Base-by-base conservation (phyloP, 345 rosid genomes). In the Citropsis articulata region DNA sequence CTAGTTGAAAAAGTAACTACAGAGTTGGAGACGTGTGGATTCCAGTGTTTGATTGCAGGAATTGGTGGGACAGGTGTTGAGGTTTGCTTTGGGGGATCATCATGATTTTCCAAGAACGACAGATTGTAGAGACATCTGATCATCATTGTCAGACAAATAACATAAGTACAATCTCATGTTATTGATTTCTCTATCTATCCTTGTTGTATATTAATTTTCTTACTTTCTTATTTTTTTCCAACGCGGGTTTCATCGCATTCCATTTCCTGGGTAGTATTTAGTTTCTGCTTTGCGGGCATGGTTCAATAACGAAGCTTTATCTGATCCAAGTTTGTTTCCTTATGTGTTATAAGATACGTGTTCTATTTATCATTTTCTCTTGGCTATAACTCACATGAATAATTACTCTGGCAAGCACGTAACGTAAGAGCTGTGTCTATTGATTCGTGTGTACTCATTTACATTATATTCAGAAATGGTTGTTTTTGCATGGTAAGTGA, bases 61-160 rank as follows among this genome's bases (percentile, higher is more conserved):
- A 90, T 94, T 25, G 98, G 98, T 18, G 98, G 98, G 19, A 82
- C 77, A 6, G 98, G 99, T 28, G 95, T 85, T 63, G 90, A 94
- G 65, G 75, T 96, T 79, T 85, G 87, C 82, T 85, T 86, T 82
- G 79, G 80, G 3, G 70, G 50, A 63, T 75, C 77, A 9, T 80
- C 91, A 42, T 88, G 82, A 88, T 69, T 70, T 24, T 24, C 45
- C 24, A 25, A 1, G n/a, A 40, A 42, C 40, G 27, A 22, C 31
- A 24, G 48, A 62, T 61, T 35, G 1, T 31, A n/a, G 63, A 6
- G 33, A 82, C 61, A 61, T 71, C 28, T 36, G 10, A 48, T 63
- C 40, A 12, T 25, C 59, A 22, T 31, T 33, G 3, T 40, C 40
- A 33, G 69, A 80, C 8, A 19, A 38, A 66, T 40, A 57, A 60